phyloP scores from a whole-genome alignment of 768 basidiomycete species.

The Lentinula sp. region DNA sequence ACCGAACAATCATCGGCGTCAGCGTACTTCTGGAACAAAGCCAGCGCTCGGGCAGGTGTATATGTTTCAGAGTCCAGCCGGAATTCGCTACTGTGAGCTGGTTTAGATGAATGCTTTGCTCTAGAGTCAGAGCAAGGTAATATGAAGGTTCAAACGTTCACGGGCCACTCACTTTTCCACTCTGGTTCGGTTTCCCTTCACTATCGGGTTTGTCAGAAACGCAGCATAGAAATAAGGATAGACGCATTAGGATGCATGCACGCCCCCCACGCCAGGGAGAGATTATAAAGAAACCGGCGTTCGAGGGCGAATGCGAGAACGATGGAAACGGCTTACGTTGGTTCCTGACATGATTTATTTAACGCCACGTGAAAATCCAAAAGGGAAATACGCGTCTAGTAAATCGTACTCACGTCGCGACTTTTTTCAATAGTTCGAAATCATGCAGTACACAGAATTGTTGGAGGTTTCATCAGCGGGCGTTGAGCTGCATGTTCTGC shows the following conservation, averaged over 20 bases:
- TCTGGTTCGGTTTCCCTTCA: slow-evolving; percentile 36
- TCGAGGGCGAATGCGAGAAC: not conserved
- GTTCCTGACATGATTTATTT: slow-evolving; percentile 1
- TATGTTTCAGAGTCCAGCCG: slow-evolving; percentile 37
- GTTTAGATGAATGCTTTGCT: not conserved
- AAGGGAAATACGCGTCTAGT: slow-evolving; percentile 1
- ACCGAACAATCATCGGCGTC: slow-evolving; percentile 46
- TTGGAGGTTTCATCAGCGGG: not conserved
- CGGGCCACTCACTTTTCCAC: slow-evolving; percentile 14
- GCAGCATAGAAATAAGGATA: slow-evolving; percentile 60
- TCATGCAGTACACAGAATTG: not conserved
- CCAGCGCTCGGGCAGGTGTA: slow-evolving; percentile 39
- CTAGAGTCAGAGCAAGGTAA: not conserved
- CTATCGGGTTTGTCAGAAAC: slow-evolving; percentile 50
- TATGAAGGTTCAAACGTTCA: not conserved
- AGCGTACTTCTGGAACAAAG: slow-evolving; percentile 58
- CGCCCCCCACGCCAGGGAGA: slow-evolving; percentile 13
- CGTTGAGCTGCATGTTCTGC: not conserved
- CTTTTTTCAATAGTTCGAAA: not conserved
- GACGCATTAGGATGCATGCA: slow-evolving; percentile 48
- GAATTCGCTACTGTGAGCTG: slow-evolving; percentile 9
- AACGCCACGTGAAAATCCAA: not conserved
- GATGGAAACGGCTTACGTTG: slow-evolving; percentile 5
- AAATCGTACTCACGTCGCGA: not conserved
- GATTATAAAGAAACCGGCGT: not conserved